A percentile compares a stretch with the other conserved stretches of the same genome.
Evolutionary conservation across 2,329 filamentous ascomycete genomes (phyloP).

Genomic region (Monilinia aucupariae): DNA sequence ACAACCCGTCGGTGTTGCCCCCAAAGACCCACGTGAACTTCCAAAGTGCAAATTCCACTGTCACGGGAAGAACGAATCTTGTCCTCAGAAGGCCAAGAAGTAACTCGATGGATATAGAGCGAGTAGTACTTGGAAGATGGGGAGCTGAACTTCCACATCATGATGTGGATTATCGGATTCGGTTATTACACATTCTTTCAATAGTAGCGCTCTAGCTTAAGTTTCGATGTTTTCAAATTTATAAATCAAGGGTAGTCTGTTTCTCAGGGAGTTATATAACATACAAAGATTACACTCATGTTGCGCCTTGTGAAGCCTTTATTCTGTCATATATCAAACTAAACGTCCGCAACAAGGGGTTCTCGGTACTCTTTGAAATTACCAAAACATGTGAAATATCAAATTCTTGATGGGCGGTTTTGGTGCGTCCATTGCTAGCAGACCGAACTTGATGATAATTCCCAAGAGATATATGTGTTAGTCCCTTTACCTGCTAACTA

Average conservation of each 20-base stretch:
- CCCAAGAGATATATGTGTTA: no score
- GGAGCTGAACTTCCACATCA: background rate
- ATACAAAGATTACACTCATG: background rate
- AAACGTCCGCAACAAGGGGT: background rate
- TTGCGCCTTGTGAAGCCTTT: background rate
- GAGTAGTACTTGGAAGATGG: background rate
- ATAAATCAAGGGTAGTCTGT: no score
- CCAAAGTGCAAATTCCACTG: background rate
- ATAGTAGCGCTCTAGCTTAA: background rate
- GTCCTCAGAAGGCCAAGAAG: background rate
- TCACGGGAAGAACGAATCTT: background rate
- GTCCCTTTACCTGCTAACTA: no score
- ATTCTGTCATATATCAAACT: background rate
- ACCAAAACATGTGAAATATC: background rate
- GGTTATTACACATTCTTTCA: background rate
- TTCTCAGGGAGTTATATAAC: background rate
- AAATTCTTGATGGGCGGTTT: background rate
- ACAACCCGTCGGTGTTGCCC: background rate
- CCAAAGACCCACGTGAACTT: background rate
- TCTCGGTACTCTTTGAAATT: background rate
- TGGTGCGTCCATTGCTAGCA: no score
- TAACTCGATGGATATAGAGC: rapidly evolving
- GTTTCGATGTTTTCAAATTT: background rate
- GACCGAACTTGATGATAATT: no score
- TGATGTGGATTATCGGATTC: background rate